Conservation (phyloP, 2,329 filamentous ascomycete genomes). For the Helicocarpus griseus region DNA sequence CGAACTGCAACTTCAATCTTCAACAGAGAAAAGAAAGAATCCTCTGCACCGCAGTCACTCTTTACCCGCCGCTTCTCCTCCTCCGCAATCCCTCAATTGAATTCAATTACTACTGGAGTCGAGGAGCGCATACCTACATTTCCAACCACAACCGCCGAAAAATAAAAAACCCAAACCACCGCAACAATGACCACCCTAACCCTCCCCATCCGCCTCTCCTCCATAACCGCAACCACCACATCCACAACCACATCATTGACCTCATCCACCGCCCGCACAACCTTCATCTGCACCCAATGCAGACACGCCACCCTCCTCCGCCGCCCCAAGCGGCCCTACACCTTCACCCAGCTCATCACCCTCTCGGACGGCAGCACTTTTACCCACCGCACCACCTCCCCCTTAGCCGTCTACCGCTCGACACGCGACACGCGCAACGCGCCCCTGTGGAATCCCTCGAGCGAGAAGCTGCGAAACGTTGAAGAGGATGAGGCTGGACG, state of each 20-base stretch:
- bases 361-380: slow-evolving; percentile 84
- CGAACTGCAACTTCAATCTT: too few relatives aligned
- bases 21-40: slow-evolving; percentile 13
- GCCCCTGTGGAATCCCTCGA: slow-evolving; percentile 79
- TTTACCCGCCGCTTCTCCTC: slow-evolving; percentile 21
- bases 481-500: slow-evolving; percentile 93
- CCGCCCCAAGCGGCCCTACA: slow-evolving; percentile 86
- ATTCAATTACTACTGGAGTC: slow-evolving; percentile 13
- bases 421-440: slow-evolving; percentile 85
- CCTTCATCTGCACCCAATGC: slow-evolving; percentile 48
- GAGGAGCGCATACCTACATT: neutral
- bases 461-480: slow-evolving; percentile 70
- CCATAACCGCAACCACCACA: slow-evolving; percentile 4
- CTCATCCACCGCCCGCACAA: slow-evolving; percentile 27
- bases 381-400: slow-evolving; percentile 41
- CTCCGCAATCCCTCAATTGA: neutral
- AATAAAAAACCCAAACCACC: slow-evolving; percentile 16
- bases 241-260: slow-evolving; percentile 27
- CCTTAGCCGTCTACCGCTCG: slow-evolving; percentile 47
- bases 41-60: neutral
- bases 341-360: slow-evolving; percentile 92
- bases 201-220: slow-evolving; percentile 22
- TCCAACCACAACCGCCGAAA: neutral
- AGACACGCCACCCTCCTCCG: slow-evolving; percentile 76
- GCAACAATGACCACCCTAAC: slow-evolving; percentile 16